Conservation (phyloP, 1,284 basidiomycete genomes). For the Naganishia albida region DNA sequence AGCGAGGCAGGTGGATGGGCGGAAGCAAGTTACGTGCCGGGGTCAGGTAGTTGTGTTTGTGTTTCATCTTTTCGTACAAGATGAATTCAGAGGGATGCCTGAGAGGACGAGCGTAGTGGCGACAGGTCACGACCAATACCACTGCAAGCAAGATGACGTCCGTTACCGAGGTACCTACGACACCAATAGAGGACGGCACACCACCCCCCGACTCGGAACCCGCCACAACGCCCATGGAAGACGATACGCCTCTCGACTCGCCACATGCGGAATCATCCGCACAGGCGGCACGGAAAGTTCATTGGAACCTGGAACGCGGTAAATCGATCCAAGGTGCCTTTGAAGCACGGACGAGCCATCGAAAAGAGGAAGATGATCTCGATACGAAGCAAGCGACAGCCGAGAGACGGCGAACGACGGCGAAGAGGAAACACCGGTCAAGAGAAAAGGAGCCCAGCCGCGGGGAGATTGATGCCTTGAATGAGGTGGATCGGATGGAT, state of each 20-base stretch:
- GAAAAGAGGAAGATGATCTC: background rate
- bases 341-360: background rate
- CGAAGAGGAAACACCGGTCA: background rate
- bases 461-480: background rate
- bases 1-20: background rate
- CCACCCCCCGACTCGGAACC: background rate
- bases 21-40: background rate
- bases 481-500: conserved; percentile 23
- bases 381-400: background rate
- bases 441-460: background rate
- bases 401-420: background rate
- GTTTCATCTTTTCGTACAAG: background rate
- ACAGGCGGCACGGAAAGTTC: conserved; percentile 21
- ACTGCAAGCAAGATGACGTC: conserved; percentile 1
- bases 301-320: conserved; percentile 26
- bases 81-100: too few species aligned
- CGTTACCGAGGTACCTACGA: background rate
- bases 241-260: background rate
- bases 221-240: background rate
- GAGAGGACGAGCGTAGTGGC: too few species aligned
- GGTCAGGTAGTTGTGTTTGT: background rate
- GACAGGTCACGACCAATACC: too few species aligned
- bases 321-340: conserved; percentile 17
- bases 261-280: conserved; percentile 1
- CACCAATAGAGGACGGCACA: background rate